Conservation (phyloP, 2,329 filamentous ascomycete species). For the Curvularia eragrostidis region DNA sequence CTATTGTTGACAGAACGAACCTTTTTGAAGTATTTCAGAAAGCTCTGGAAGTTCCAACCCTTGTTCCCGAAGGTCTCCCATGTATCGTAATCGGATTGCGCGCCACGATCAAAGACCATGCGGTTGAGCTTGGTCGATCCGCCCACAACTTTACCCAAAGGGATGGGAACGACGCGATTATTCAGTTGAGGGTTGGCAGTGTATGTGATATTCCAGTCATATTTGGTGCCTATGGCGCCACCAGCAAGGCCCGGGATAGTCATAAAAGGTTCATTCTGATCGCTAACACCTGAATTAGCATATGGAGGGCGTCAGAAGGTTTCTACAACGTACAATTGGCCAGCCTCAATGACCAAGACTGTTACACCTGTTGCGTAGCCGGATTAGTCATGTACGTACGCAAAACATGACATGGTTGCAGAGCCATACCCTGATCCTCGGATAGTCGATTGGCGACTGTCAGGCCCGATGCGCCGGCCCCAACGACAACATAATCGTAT, state of each 20-base stretch:
- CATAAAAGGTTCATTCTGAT: slow-evolving; percentile 30
- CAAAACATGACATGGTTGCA: no score
- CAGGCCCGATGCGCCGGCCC: slow-evolving; percentile 35
- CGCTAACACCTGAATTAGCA: slow-evolving; percentile 20
- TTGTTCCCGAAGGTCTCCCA: slow-evolving; percentile 36
- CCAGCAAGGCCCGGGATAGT: slow-evolving; percentile 36
- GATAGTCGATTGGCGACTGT: slow-evolving; percentile 40
- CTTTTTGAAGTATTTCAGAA: slow-evolving; percentile 39
- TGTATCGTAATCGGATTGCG: slow-evolving; percentile 40
- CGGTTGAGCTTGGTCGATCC: slow-evolving; percentile 50
- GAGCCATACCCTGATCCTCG: slow-evolving; percentile 25
- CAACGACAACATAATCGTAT: slow-evolving; percentile 40
- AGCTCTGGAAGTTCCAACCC: slow-evolving; percentile 36
- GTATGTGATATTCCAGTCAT: slow-evolving; percentile 37
- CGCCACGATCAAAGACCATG: slow-evolving; percentile 40
- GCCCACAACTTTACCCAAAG: slow-evolving; percentile 33
- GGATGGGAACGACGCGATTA: slow-evolving; percentile 22
- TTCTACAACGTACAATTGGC: slow-evolving; percentile 24
- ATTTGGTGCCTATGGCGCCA: slow-evolving; percentile 32
- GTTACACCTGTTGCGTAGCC: slow-evolving; percentile 16
- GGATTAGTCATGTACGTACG: neutral
- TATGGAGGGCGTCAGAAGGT: neutral
- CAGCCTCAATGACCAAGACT: slow-evolving; percentile 36
- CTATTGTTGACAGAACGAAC: neutral
- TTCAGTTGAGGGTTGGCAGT: slow-evolving; percentile 18